Evolutionary conservation across 2,329 filamentous ascomycete genomes (phyloP), one percentile per base, ranked within the genome.

Genomic region (Neofusicoccum ribis): DNA sequence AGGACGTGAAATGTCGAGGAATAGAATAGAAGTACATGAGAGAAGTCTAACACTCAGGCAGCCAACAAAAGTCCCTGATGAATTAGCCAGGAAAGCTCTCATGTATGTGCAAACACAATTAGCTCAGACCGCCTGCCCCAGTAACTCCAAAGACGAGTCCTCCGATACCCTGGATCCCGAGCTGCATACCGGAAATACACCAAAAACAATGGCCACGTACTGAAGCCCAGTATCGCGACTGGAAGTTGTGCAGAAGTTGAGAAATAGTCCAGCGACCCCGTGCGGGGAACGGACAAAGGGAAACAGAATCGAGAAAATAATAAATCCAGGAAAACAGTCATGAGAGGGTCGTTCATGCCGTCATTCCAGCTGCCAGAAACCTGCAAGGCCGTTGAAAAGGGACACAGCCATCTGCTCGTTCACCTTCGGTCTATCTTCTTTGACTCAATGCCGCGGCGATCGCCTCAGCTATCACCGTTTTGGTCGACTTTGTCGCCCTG

Each of bases 401-500:
- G n/a, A 37, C 14, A 31, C 27, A 46, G 56, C 56, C 43, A 23
- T 23, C 31, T 1, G 7, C 27, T 20, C 44, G 4, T n/a, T 9
- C 27, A 31, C 34, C 15, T 34, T 36, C 14, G 31, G 15, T 60
- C 41, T 46, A 20, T 47, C 56, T 59, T 41, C 39, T 12, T 37
- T 27, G 23, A 15, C 14, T 9, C 9, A 15, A 23, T 27, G n/a
- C 23, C 12, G 31, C 39, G 20, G 14, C 52, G 6, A n/a, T 44
- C n/a, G 56, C 52, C 62, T 65, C 63, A 75, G 68, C 72, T 76
- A 17, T 75, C 71, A 5, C 75, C 76, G 17, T 74, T 76, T 46
- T 76, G 73, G 47, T 78, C 75, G 49, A 69, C 72, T 37, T 76
- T 77, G 64, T 78, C 75, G 63, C 77, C 73, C 39, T 75, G 74